phyloP scores from a whole-genome alignment of 768 basidiomycete genomes.

The Obba rivulosa region DNA sequence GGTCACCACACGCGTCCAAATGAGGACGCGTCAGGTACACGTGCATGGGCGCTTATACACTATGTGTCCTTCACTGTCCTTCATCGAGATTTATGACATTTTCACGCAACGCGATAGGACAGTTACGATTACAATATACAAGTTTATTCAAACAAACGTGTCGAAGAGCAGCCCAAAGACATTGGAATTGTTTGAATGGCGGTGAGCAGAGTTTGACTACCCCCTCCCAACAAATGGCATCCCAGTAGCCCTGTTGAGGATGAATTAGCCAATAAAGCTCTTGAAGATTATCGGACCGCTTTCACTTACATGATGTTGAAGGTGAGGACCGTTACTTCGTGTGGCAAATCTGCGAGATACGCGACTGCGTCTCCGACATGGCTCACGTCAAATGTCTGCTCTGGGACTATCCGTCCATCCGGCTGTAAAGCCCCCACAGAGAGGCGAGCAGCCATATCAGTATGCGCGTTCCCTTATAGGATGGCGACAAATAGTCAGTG shows the following conservation, averaged over 20 bases:
- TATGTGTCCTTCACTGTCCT: too few relatives aligned
- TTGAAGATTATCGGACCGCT: neutral
- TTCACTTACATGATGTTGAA: conserved; percentile 66
- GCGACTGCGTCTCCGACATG: conserved; percentile 70
- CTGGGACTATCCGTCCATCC: conserved; percentile 50
- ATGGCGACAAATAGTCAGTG: neutral
- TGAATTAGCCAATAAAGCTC: neutral
- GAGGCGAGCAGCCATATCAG: conserved; percentile 42
- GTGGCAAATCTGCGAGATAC: conserved; percentile 63
- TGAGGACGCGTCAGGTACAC: too few relatives aligned
- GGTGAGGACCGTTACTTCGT: conserved; percentile 62
- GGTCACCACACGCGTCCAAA: too few relatives aligned
- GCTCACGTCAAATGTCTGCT: conserved; percentile 64
- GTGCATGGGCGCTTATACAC: too few relatives aligned
- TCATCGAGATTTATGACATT: too few relatives aligned
- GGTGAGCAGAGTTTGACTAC: too few relatives aligned
- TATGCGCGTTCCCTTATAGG: conserved; percentile 62
- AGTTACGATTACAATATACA: too few relatives aligned
- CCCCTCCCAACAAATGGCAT: conserved; percentile 44
- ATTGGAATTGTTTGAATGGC: too few relatives aligned
- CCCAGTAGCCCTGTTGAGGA: conserved; percentile 32
- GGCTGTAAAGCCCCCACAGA: conserved; percentile 57
- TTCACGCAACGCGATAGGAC: too few relatives aligned
- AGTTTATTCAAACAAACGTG: too few relatives aligned
- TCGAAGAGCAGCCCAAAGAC: too few relatives aligned